Percentiles rank a stretch among this genome's conserved stretches.
These are phyloP conservation scores for Ceratocystis lukuohia DNA, from an alignment of 2,329 filamentous ascomycete species.

Conservation along the genomic window DNA sequence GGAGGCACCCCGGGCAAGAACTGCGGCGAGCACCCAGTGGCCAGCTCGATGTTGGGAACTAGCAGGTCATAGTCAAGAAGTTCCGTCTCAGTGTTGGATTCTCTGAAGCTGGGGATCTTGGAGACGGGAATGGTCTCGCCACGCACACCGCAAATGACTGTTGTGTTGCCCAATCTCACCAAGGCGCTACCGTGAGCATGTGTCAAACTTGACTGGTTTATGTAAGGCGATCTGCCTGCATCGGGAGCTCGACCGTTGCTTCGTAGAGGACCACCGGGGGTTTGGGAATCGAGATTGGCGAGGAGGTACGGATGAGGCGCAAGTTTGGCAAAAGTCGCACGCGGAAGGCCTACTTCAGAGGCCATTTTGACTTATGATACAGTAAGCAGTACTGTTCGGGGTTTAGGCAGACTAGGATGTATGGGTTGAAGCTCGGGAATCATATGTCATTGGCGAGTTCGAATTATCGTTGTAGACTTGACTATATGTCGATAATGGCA, in stretches of 20 bases:
- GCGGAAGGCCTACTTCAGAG: slow-evolving; percentile 32
- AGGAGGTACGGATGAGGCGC: slow-evolving; percentile 81
- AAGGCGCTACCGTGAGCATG: slow-evolving; percentile 85
- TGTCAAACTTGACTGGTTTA: slow-evolving; percentile 73
- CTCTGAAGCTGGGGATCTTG: slow-evolving; percentile 56
- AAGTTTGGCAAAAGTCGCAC: slow-evolving; percentile 74
- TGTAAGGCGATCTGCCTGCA: slow-evolving; percentile 56
- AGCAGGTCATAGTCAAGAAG: slow-evolving; percentile 56
- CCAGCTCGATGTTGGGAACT: slow-evolving; percentile 86
- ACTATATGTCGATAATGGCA: neutral
- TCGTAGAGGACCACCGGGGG: slow-evolving; percentile 40
- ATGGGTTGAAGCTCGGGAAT: neutral
- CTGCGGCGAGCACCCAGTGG: slow-evolving; percentile 76
- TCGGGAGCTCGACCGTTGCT: slow-evolving; percentile 66
- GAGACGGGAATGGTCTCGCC: slow-evolving; percentile 67
- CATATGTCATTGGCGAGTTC: neutral
- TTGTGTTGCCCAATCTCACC: slow-evolving; percentile 77
- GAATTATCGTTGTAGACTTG: neutral
- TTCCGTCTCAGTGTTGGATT: slow-evolving; percentile 32
- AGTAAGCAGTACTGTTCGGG: too few species aligned
- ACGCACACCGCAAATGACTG: slow-evolving; percentile 85
- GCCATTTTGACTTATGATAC: slow-evolving; percentile 21
- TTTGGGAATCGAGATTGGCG: slow-evolving; percentile 57
- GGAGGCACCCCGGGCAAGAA: slow-evolving; percentile 78
- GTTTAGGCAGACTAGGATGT: neutral